phyloP scores from a whole-genome alignment of 768 basidiomycete species.

The Suillus occidentalis region DNA sequence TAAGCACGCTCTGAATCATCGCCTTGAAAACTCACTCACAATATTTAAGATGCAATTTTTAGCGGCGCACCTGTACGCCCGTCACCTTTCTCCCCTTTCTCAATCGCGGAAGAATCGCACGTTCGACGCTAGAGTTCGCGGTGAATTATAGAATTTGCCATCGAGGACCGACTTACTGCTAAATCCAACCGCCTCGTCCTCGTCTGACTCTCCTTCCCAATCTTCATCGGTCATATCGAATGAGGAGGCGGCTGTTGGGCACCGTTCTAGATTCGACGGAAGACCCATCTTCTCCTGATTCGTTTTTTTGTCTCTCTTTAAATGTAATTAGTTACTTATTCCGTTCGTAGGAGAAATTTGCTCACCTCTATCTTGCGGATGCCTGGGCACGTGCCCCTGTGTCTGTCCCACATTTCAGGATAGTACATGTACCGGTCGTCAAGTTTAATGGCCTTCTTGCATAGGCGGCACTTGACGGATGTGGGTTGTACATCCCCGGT shows the following conservation, averaged over 20 bases:
- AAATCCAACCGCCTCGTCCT: neutral
- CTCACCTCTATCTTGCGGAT: neutral
- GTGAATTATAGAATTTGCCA: neutral
- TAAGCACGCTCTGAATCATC: neutral
- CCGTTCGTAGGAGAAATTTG: neutral
- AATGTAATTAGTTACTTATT: neutral
- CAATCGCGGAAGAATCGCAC: neutral
- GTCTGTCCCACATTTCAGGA: slow-evolving; percentile 36
- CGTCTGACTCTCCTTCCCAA: slow-evolving; percentile 16
- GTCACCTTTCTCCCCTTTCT: slow-evolving; percentile 11
- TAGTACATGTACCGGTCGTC: slow-evolving; percentile 35
- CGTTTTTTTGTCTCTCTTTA: no score
- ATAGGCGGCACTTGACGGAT: slow-evolving; percentile 30
- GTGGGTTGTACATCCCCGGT: slow-evolving; percentile 11
- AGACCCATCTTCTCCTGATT: neutral
- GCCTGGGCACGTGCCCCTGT: slow-evolving; percentile 16
- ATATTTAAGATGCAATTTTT: neutral
- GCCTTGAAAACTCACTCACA: neutral
- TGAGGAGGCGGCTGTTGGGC: neutral
- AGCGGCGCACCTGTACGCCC: slow-evolving; percentile 2
- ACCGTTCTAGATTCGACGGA: neutral
- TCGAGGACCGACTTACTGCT: neutral
- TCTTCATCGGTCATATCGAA: neutral
- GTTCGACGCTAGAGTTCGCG: neutral
- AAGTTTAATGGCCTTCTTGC: slow-evolving; percentile 32